phyloP scores from a whole-genome alignment of 2,329 filamentous ascomycete species.

The Neocucurbitaria cava region DNA sequence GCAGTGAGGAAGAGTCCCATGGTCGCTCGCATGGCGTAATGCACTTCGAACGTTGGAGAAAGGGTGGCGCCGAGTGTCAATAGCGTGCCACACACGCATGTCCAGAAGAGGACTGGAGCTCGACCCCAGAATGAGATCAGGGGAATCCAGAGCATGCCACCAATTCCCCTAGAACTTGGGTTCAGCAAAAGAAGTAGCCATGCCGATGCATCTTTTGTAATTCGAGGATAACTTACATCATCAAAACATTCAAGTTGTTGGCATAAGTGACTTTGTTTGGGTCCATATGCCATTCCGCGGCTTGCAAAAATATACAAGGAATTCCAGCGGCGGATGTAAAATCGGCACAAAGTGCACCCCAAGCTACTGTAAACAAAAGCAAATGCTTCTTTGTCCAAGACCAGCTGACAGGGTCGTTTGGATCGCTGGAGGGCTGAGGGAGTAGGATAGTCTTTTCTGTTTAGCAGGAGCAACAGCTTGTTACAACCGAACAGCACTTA shows the following conservation, averaged over 20 bases:
- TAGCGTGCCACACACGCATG: constrained; percentile 22
- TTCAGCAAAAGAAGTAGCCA: neutral
- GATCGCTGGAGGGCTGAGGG: neutral
- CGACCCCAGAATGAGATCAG: constrained; percentile 7
- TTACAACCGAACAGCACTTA: neutral
- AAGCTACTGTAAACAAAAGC: constrained; percentile 23
- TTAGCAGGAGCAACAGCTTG: neutral
- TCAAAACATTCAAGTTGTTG: constrained; percentile 3
- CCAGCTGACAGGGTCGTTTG: constrained; percentile 35
- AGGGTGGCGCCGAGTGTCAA: constrained; percentile 24
- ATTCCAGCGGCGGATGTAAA: constrained; percentile 22
- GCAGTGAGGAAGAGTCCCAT: constrained; percentile 36
- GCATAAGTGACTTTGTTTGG: constrained; percentile 3
- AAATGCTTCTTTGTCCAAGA: constrained; percentile 33
- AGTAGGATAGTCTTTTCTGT: neutral
- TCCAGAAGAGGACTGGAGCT: constrained; percentile 42
- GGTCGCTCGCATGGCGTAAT: constrained; percentile 33
- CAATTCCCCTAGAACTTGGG: constrained; percentile 16
- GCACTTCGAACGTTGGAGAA: constrained; percentile 22
- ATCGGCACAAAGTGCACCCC: constrained; percentile 21
- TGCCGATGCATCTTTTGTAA: too few species aligned
- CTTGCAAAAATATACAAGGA: constrained; percentile 23
- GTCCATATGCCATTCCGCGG: constrained; percentile 3
- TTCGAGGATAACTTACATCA: constrained; percentile 6
- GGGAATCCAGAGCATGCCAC: constrained; percentile 32